Base-by-base conservation (phyloP, 129 eudicot species). In the Arctium lappa region DNA sequence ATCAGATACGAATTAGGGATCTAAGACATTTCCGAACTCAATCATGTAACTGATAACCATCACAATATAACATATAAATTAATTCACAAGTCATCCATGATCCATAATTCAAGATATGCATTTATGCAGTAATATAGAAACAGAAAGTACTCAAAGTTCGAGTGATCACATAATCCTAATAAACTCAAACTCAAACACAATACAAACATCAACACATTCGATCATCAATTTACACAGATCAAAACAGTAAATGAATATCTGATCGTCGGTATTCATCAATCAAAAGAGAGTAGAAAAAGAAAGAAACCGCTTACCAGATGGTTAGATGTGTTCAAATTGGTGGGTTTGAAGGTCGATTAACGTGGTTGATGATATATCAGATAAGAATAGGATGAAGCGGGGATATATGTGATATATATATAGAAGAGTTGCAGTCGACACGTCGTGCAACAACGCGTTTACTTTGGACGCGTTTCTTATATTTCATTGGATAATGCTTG, bases 371-470 rank as follows among this genome's bases (percentile, higher is more conserved):
- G 56, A 9, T 10, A 10, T 73, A 38, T 22, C 36, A 73, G 73
- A 62, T 60, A 81, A 37, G 34, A 1, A 73, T 29, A 29, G 53
- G 31, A 32, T 9, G 22, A 8, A 33, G 3, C 2, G 36, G 36
- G 36, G 36, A 33, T 33, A 33, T 33, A 33, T 33, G 36, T 33
- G 22, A 0, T 4, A 3, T 12, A 56, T 72, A 80, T 60, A 73
- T 69, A 60, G 73, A 38, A 8, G 72, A 73, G 18, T 56, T 81
- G 42, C 38, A 15, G 84, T 37, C 30, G 80, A 82, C 69, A 82
- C 85, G 80, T 81, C 1, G 69, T 75, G 75, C 69, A 40, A 9
- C 39, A 70, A 75, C 85, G 75, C 85, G 80, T 75, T 82, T 74
- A 75, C 53, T 73, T 33, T 33, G 36, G 36, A 82, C 85, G 76